These are phyloP conservation scores for Cornus kousa DNA, from an alignment of 148 eudicot species.

Conservation along the genomic window DNA sequence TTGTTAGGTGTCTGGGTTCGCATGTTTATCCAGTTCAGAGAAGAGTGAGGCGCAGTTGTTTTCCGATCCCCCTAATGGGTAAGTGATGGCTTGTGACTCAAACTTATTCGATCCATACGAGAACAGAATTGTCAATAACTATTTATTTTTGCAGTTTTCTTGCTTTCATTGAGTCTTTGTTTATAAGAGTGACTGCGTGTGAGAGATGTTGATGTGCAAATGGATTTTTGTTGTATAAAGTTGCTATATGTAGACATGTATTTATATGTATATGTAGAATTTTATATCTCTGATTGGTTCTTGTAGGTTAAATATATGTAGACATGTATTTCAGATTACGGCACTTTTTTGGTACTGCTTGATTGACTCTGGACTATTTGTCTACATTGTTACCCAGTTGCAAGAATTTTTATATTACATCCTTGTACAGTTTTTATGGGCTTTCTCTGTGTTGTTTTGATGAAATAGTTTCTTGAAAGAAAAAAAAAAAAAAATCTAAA, in stretches of 20 bases:
- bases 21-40: slow-evolving; percentile 16
- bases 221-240: too few relatives aligned
- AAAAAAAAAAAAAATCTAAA: too few relatives aligned
- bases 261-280: too few relatives aligned
- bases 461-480: too few relatives aligned
- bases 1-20: slow-evolving; percentile 14
- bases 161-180: neutral
- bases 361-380: too few relatives aligned
- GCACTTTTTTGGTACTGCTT: neutral
- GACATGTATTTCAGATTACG: neutral
- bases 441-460: too few relatives aligned
- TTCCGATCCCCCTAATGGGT: slow-evolving; percentile 33
- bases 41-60: slow-evolving; percentile 29
- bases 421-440: neutral
- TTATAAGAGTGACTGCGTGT: neutral
- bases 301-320: neutral
- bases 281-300: neutral
- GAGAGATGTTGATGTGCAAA: too few relatives aligned
- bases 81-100: slow-evolving; percentile 6
- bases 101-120: neutral
- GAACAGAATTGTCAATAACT: neutral
- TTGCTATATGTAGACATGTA: too few relatives aligned
- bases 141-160: neutral
- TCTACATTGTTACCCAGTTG: neutral
- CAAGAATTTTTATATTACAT: too few relatives aligned